Evolutionary conservation across 1,284 basidiomycete genomes (phyloP).

Genomic region (Vanrija humicola): DNA sequence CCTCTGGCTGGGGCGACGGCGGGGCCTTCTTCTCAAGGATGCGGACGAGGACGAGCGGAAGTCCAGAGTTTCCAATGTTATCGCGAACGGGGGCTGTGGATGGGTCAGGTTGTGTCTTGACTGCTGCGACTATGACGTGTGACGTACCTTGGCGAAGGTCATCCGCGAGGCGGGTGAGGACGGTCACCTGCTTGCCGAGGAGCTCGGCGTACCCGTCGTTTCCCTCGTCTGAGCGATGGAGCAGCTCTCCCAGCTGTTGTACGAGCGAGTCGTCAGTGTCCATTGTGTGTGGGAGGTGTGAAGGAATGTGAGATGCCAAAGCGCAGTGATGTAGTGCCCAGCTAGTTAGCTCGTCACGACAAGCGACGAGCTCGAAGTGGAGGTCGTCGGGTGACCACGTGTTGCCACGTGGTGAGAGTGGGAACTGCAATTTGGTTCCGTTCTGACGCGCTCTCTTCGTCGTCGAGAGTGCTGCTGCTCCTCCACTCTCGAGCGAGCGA

Average conservation of each 20-base stretch:
- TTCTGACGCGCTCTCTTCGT: too few relatives aligned
- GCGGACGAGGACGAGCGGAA: conserved; percentile 1
- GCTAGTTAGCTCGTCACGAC: too few relatives aligned
- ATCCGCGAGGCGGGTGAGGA: conserved; percentile 16
- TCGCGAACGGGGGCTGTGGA: conserved; percentile 4
- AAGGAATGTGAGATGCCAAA: not conserved
- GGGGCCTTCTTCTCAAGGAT: not conserved
- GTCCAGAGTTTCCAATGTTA: conserved; percentile 2
- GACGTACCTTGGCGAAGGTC: conserved; percentile 23
- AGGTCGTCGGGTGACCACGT: too few relatives aligned
- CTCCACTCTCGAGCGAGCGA: not conserved
- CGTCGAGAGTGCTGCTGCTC: not conserved
- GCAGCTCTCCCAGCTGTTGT: conserved; percentile 7
- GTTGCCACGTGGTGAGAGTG: too few relatives aligned
- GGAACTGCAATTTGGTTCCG: too few relatives aligned
- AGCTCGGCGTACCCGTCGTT: not conserved
- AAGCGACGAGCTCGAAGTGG: too few relatives aligned
- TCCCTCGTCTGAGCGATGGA: not conserved
- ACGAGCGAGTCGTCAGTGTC: not conserved
- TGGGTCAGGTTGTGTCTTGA: not conserved
- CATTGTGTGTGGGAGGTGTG: not conserved
- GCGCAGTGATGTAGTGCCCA: too few relatives aligned
- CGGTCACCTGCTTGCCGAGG: not conserved
- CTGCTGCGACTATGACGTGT: not conserved
- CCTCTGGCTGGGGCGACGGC: not conserved